Evolutionary conservation across 1,284 basidiomycete genomes (phyloP), one percentile per base, ranked within the genome.

Genomic region (Ganoderma sinense): DNA sequence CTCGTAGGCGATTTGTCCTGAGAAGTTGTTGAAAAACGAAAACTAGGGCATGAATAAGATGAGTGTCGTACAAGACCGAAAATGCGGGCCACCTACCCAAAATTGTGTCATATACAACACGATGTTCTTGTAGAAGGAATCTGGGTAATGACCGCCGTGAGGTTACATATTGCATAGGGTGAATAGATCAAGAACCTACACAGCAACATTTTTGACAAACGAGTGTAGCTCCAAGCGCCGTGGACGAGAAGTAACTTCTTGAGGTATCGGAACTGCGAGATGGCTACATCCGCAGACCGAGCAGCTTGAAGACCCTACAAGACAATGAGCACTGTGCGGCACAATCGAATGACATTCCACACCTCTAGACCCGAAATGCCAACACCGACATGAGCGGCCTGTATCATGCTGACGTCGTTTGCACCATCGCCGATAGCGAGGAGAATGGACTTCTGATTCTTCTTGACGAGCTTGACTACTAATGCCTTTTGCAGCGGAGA

Each of bases 21-120:
- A 99, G 83, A 99, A 99, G 78, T 97, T 97, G 86, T 98, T 98
- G 87, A 97, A 94, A 87, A 98, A 97, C 53, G 98, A 98, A 82
- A 92, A 99, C 97, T 97, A 71, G 29, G 51, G 39, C 45, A 26
- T 40, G 62, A 4, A 20, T 69, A 2, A 73, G 64, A 31, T 58
- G 53, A 13, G 23, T 16, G 13, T 14, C 29, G 39, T 72, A 18
- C 8, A 26, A n/a, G 16, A 41, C n/a, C n/a, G n/a, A 7, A 58
- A 61, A 11, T 7, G 26, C n/a, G 16, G 16, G 10, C 29, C 33
- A 82, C 89, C 59, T 82, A 95, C 95, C 95, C 97, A 98, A 81
- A 98, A 98, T 73, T 97, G 94, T 55, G 97, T 98, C 93, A 99
- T 95, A 81, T 99, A 99, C 26, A 99, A 87, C 55, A 94, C 94